Evolutionary conservation across 495 filamentous ascomycete species (phyloP).

Genomic region (Glarea lozoyensis): DNA sequence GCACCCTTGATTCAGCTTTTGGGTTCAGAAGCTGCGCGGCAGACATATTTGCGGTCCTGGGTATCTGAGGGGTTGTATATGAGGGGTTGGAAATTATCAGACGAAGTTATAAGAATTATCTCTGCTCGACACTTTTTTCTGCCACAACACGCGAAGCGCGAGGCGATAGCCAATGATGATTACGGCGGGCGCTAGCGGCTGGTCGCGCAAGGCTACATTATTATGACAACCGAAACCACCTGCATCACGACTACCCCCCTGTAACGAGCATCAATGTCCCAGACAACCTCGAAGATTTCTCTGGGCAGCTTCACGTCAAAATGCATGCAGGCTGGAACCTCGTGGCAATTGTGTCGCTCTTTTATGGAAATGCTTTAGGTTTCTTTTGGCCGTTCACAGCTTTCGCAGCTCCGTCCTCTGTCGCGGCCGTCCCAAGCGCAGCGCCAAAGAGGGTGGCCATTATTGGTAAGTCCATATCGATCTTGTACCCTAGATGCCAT

Average conservation of each 20-base stretch:
- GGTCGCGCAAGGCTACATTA: conserved; percentile 4
- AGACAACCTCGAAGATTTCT: too few species aligned
- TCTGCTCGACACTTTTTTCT: conserved; percentile 12
- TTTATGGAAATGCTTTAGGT: conserved; percentile 14
- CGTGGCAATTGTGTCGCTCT: conserved; percentile 6
- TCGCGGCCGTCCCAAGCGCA: too few species aligned
- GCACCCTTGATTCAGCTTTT: conserved; percentile 91
- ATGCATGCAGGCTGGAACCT: conserved; percentile 19
- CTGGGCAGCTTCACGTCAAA: conserved; percentile 1
- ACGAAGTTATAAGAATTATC: conserved; percentile 2
- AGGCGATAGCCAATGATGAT: conserved; percentile 4
- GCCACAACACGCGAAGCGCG: conserved; percentile 8
- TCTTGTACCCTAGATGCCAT: too few species aligned
- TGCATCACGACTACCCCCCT: too few species aligned
- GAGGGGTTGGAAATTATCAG: neutral
- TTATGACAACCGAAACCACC: too few species aligned
- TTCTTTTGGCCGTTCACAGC: conserved; percentile 14
- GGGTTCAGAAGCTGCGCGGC: conserved; percentile 96
- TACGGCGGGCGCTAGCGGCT: conserved; percentile 6
- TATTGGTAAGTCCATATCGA: conserved; percentile 24
- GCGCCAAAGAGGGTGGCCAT: conserved; percentile 17
- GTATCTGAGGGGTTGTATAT: neutral
- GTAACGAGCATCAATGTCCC: too few species aligned
- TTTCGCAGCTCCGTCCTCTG: conserved; percentile 7
- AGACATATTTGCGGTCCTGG: conserved; percentile 46